phyloP scores from a whole-genome alignment of 371 early-diverging fungal genomes.

The Mortierella polycephala region DNA sequence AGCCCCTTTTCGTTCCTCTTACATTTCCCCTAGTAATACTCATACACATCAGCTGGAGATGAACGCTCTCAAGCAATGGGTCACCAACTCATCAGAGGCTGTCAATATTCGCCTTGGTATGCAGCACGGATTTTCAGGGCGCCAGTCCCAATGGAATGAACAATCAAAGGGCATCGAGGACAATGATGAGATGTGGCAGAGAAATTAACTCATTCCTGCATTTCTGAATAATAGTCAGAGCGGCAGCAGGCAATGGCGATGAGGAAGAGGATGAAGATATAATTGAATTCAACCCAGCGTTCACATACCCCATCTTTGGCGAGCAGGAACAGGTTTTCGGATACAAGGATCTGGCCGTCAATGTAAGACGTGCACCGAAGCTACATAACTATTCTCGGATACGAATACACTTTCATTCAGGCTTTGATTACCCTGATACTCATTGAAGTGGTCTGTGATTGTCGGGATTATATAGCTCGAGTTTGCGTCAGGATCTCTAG shows the following conservation, averaged over 20 bases:
- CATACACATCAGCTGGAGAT: conserved; percentile 3
- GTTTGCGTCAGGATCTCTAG: conserved; percentile 83
- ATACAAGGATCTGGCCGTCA: conserved; percentile 81
- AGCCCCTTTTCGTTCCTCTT: neutral
- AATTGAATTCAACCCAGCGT: conserved; percentile 72
- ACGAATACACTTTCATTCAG: too few relatives aligned
- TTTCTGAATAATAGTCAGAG: conserved; percentile 24
- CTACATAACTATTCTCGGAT: too few relatives aligned
- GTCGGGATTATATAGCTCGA: conserved; percentile 62
- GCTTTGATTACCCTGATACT: too few relatives aligned
- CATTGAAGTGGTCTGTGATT: neutral
- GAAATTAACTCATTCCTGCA: neutral
- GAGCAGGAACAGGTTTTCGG: conserved; percentile 89
- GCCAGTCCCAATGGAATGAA: neutral
- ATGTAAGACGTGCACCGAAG: conserved; percentile 54
- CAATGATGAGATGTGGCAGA: neutral
- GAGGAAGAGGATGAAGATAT: conserved; percentile 45
- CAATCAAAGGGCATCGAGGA: neutral
- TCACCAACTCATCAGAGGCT: conserved; percentile 54
- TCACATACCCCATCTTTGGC: conserved; percentile 93
- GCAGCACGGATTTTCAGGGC: neutral
- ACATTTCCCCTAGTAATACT: neutral
- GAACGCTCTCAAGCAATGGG: conserved; percentile 55
- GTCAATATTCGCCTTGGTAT: conserved; percentile 55
- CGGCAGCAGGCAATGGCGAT: conserved; percentile 14